These are phyloP conservation scores for Daldinia vernicosa DNA, from an alignment of 495 filamentous ascomycete species.

Conservation along the genomic window DNA sequence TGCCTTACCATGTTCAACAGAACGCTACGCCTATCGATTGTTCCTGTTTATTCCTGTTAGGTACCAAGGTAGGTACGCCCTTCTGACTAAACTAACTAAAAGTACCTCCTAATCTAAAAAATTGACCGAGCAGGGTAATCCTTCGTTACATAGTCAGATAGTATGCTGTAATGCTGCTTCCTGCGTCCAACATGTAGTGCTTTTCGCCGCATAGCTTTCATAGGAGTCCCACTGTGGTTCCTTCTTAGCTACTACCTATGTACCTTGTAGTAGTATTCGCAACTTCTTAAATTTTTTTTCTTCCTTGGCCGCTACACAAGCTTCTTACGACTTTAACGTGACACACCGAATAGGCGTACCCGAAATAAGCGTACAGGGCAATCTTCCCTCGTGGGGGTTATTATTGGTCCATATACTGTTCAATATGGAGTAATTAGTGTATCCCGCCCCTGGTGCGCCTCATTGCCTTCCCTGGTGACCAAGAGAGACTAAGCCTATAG, in stretches of 20 bases:
- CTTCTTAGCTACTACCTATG: background rate
- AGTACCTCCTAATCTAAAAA: constrained; percentile 15
- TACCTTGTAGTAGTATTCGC: background rate
- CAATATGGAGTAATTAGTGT: constrained; percentile 11
- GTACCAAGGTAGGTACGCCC: constrained; percentile 10
- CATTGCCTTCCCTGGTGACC: background rate
- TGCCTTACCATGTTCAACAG: constrained; percentile 6
- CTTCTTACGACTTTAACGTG: background rate
- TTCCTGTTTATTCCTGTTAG: too few species aligned
- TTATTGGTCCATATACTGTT: constrained; percentile 16
- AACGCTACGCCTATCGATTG: constrained; percentile 16
- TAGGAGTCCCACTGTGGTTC: background rate
- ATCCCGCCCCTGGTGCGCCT: constrained; percentile 4
- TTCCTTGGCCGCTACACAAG: background rate
- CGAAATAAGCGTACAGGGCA: constrained; percentile 21
- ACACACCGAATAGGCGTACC: constrained; percentile 17
- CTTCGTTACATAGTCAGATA: constrained; percentile 4
- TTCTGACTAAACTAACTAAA: constrained; percentile 2
- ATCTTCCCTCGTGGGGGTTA: constrained; percentile 16
- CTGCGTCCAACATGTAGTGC: background rate
- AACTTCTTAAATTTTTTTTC: background rate
- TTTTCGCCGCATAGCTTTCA: background rate
- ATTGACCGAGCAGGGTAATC: constrained; percentile 34
- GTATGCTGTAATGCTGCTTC: background rate
- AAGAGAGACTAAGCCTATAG: constrained; percentile 10